These are phyloP conservation scores for Apodospora peruviana DNA, from an alignment of 495 filamentous ascomycete genomes.

Conservation along the genomic window DNA sequence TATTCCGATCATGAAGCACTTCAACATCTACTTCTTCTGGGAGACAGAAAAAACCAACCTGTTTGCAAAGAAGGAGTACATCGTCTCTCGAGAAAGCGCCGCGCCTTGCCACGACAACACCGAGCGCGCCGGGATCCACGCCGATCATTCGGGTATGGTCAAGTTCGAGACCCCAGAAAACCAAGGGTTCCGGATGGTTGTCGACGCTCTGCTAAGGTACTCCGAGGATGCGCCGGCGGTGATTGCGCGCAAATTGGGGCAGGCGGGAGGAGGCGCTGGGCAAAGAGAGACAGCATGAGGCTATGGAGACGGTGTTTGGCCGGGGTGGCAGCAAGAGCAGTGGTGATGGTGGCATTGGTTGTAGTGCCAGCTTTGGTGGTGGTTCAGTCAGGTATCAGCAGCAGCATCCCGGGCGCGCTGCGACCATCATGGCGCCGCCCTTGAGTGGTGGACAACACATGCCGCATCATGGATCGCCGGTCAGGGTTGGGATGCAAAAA, in stretches of 20 bases:
- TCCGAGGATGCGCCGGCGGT: not conserved
- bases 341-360: no score
- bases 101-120: conserved; percentile 6
- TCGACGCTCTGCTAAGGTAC: conserved; percentile 6
- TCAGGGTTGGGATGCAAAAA: no score
- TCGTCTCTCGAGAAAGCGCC: conserved; percentile 4
- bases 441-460: no score
- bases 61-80: not conserved
- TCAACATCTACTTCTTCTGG: conserved; percentile 8
- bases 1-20: conserved; percentile 2
- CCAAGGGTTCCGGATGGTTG: conserved; percentile 3
- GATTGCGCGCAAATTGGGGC: not conserved
- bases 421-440: no score
- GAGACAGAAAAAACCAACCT: conserved; percentile 1
- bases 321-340: no score
- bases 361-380: no score
- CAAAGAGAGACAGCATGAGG: no score
- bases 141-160: conserved; percentile 7
- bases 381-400: no score
- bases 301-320: no score
- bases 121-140: conserved; percentile 6
- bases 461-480: no score
- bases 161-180: conserved; percentile 2
- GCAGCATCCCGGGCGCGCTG: no score
- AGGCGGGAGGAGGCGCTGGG: not conserved